A percentile compares a stretch with the other conserved stretches of the same genome.
Conservation (phyloP, 106 monocot species). For the Chionographis japonica region DNA sequence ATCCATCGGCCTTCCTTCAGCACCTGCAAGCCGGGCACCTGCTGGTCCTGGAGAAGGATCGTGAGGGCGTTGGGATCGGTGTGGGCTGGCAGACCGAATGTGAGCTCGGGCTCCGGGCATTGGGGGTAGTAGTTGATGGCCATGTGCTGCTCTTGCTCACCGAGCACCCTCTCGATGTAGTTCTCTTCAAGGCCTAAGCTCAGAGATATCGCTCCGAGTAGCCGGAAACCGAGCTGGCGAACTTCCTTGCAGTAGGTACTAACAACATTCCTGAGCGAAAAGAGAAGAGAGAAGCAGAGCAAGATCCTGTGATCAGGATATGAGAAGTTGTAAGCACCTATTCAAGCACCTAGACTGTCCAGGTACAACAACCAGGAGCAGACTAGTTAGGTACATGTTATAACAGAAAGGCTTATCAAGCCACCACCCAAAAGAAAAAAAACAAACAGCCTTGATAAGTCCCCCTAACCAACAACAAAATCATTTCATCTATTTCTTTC, state of each 20-base stretch:
- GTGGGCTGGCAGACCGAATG: slow-evolving; percentile 76
- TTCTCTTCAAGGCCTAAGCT: slow-evolving; percentile 76
- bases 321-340: too few relatives aligned
- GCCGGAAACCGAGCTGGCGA: slow-evolving; percentile 54
- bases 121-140: slow-evolving; percentile 88
- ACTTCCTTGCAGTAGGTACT: slow-evolving; percentile 72
- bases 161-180: slow-evolving; percentile 47
- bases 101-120: slow-evolving; percentile 85
- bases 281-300: not conserved
- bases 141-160: slow-evolving; percentile 97
- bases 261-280: slow-evolving; percentile 52
- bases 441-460: too few relatives aligned
- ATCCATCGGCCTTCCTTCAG: slow-evolving; percentile 63
- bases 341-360: too few relatives aligned
- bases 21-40: slow-evolving; percentile 69
- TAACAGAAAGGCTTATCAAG: too few relatives aligned
- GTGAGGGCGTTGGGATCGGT: slow-evolving; percentile 91
- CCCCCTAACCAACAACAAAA: too few relatives aligned
- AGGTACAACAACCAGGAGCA: too few relatives aligned
- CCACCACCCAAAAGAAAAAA: too few relatives aligned
- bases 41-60: slow-evolving; percentile 70
- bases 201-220: slow-evolving; percentile 63
- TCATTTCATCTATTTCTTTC: too few relatives aligned
- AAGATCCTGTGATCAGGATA: not conserved
- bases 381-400: too few relatives aligned